Base-by-base conservation (phyloP, 176 grass and related monocot genomes). In the Carex scoparia region DNA sequence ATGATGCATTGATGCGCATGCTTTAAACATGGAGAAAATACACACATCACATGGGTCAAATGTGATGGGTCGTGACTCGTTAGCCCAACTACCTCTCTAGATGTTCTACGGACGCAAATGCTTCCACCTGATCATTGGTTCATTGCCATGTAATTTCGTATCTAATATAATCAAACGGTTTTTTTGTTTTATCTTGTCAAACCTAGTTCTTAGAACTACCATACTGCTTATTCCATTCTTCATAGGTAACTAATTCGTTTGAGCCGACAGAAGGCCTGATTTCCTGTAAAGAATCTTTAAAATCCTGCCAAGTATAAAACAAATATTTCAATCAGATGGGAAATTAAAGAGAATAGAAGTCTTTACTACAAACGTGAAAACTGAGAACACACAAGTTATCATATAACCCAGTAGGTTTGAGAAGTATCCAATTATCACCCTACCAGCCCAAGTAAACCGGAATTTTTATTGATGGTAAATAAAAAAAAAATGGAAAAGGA, bases 161-260 rank as follows among this genome's bases (percentile, higher is more conserved):
- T 78, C 74, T 2, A 55, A 57, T 57, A 55, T 12, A 56, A 78
- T 57, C 13, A 57, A 8, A 56, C 7, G 0, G 74, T 54, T 13
- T 44, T 46, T 78, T 57, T 16, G 12, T 51, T 56, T 78, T 78
- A 14, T 56, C 48, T 78, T 57, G 59, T 83, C 14, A 56, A 77
- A 84, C 67, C 88, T 93, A 91, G 16, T 84, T 86, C 7, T 90
- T 89, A 87, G 94, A 84, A 86, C 95, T 98, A 8, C 95, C 95
- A 80, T 93, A 98, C 81, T 98, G 95, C 55, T 9, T 94, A 81
- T 93, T 98, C 95, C 95, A 98, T 55, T 90, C 89, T 86, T 98
- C 95, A 59, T 93, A 94, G 70, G 62, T 93, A 37, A 89, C 93
- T 57, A 98, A 84, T 81, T 98, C 95, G 7, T 33, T 94, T 10